These are phyloP conservation scores for Blumeria hordei DNA, from an alignment of 2,329 filamentous ascomycete species.

Conservation along the genomic window DNA sequence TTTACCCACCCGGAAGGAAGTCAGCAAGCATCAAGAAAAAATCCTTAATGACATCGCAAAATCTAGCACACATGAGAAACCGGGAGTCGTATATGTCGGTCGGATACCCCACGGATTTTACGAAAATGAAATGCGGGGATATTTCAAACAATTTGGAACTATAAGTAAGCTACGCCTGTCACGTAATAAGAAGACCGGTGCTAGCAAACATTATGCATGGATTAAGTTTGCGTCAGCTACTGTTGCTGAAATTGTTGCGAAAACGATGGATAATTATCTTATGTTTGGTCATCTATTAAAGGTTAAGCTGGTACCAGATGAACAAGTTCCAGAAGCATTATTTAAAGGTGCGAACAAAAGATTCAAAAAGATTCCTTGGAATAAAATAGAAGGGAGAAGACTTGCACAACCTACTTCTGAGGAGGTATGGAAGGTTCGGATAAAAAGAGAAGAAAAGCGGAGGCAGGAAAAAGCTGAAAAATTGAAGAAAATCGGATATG, in stretches of 20 bases:
- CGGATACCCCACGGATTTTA: constrained; percentile 91
- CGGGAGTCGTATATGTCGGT: constrained; percentile 73
- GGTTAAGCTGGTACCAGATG: constrained; percentile 53
- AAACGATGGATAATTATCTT: constrained; percentile 95
- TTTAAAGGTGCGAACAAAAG: constrained; percentile 81
- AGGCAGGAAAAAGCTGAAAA: constrained; percentile 45
- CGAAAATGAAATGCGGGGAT: constrained; percentile 81
- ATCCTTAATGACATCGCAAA: constrained; percentile 21
- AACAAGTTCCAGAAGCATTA: constrained; percentile 54
- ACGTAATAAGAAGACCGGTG: constrained; percentile 76
- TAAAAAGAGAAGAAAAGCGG: constrained; percentile 47
- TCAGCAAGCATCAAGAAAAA: constrained; percentile 24
- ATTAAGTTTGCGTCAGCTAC: constrained; percentile 59
- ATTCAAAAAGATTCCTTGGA: constrained; percentile 74
- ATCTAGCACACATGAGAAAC: constrained; percentile 24
- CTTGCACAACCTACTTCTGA: constrained; percentile 51
- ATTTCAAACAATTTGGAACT: constrained; percentile 80
- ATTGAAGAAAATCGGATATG: constrained; percentile 61
- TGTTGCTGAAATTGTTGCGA: constrained; percentile 75
- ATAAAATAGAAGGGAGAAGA: constrained; percentile 56
- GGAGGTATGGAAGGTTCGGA: constrained; percentile 54
- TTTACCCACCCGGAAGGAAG: constrained; percentile 2
- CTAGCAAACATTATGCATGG: constrained; percentile 84
- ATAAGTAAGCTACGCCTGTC: constrained; percentile 61
- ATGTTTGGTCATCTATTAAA: constrained; percentile 87